Percentiles rank a stretch among this genome's conserved stretches.
Evolutionary conservation across 164 flowering plant genomes (phyloP).

Genomic region (Berberis thunbergii): DNA sequence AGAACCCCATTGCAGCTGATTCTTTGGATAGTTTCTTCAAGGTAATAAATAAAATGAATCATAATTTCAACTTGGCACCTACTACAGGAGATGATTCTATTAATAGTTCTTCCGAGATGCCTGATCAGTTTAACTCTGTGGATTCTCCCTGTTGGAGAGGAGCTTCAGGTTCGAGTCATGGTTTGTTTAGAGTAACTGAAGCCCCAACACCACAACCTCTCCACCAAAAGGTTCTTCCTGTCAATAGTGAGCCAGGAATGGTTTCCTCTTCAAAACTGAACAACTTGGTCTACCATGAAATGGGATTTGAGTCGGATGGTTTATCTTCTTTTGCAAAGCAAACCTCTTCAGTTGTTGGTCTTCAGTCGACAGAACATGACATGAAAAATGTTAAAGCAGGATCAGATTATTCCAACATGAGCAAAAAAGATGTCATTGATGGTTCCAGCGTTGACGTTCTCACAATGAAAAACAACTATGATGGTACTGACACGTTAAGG

Average conservation of each 20-base stretch:
- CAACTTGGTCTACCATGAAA: constrained; percentile 1
- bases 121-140: constrained; percentile 38
- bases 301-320: constrained; percentile 10
- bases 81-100: constrained; percentile 10
- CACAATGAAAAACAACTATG: too few relatives aligned
- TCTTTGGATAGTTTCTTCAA: constrained; percentile 7
- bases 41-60: constrained; percentile 10
- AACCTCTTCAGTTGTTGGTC: constrained; percentile 10
- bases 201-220: constrained; percentile 11
- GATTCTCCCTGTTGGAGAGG: constrained; percentile 96
- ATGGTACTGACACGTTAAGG: constrained; percentile 1
- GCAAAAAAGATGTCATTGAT: constrained; percentile 9
- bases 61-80: constrained; percentile 9
- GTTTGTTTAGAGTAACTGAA: constrained; percentile 26
- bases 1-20: constrained; percentile 16
- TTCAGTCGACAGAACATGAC: neutral
- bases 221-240: constrained; percentile 14
- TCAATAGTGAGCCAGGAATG: constrained; percentile 9
- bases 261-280: constrained; percentile 13
- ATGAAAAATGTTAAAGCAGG: constrained; percentile 4
- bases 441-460: neutral
- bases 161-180: constrained; percentile 26
- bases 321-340: constrained; percentile 8
- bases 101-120: constrained; percentile 25
- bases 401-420: constrained; percentile 7